Conservation (phyloP, 2,329 filamentous ascomycete species). For the Ophiostoma pallidulum region DNA sequence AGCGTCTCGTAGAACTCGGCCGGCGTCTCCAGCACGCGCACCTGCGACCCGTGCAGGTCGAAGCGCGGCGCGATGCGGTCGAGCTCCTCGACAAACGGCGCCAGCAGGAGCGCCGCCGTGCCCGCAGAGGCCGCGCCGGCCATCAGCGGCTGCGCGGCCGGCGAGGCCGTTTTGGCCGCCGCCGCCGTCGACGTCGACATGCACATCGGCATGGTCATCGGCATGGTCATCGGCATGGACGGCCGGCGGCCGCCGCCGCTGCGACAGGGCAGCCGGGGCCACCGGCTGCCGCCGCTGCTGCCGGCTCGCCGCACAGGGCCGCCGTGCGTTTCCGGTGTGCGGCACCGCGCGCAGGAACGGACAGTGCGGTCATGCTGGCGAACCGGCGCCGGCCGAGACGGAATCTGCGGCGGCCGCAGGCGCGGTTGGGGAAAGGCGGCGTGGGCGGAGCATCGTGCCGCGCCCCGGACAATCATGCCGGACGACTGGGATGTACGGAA, state of each 20-base stretch:
- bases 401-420: neutral
- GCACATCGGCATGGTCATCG: neutral
- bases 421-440: neutral
- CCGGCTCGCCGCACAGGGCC: too few relatives aligned
- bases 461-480: slow-evolving; percentile 27
- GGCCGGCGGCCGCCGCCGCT: neutral
- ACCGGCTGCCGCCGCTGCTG: too few relatives aligned
- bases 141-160: neutral
- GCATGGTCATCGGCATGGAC: neutral
- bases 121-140: neutral
- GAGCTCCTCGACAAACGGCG: slow-evolving; percentile 58
- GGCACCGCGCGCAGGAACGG: neutral
- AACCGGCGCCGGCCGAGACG: neutral
- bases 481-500: neutral
- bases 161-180: neutral
- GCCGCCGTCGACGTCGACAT: neutral
- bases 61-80: slow-evolving; percentile 89
- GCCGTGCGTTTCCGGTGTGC: too few relatives aligned
- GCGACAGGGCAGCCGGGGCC: too few relatives aligned
- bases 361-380: neutral
- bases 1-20: slow-evolving; percentile 85
- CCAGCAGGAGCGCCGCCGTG: slow-evolving; percentile 32
- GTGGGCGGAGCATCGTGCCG: slow-evolving; percentile 22
- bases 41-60: slow-evolving; percentile 69
- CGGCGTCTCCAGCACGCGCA: slow-evolving; percentile 70